Conservation (phyloP, 148 eudicot genomes). For the Persicaria maculosa region DNA sequence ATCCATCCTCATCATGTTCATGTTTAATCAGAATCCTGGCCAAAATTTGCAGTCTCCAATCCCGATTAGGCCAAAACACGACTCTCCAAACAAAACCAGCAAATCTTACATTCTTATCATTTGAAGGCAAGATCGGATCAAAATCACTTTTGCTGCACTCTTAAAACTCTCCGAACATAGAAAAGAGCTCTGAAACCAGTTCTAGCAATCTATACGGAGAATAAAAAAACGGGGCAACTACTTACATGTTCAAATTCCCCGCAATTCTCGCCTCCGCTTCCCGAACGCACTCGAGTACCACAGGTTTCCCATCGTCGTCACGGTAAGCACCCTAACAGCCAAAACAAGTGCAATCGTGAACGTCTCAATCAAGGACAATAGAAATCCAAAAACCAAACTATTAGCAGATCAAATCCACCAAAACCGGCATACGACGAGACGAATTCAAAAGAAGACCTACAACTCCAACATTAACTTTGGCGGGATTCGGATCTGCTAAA, state of each 20-base stretch:
- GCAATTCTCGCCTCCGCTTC: conserved; percentile 88
- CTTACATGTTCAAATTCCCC: conserved; percentile 78
- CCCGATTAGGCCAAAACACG: not conserved
- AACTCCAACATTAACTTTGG: conserved; percentile 89
- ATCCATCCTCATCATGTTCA: not conserved
- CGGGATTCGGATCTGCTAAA: conserved; percentile 75
- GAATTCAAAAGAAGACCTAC: conserved; percentile 31
- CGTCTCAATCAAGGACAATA: not conserved
- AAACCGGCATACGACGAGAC: not conserved
- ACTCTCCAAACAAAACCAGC: not conserved
- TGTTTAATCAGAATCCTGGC: not conserved
- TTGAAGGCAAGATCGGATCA: not conserved
- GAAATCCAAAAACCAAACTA: not conserved
- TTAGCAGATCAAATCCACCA: not conserved
- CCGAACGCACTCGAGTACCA: conserved; percentile 82
- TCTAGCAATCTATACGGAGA: conserved; percentile 4
- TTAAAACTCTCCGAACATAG: not conserved
- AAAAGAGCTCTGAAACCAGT: not conserved
- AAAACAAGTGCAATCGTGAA: not conserved
- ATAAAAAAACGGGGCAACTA: not conserved
- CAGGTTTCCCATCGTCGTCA: conserved; percentile 89
- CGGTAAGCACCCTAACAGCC: conserved; percentile 74
- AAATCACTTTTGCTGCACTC: not conserved
- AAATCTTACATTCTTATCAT: not conserved
- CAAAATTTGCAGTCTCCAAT: not conserved